These are phyloP conservation scores for Ammopiptanthus mongolicus DNA, from an alignment of 306 rosid species.

Conservation along the genomic window DNA sequence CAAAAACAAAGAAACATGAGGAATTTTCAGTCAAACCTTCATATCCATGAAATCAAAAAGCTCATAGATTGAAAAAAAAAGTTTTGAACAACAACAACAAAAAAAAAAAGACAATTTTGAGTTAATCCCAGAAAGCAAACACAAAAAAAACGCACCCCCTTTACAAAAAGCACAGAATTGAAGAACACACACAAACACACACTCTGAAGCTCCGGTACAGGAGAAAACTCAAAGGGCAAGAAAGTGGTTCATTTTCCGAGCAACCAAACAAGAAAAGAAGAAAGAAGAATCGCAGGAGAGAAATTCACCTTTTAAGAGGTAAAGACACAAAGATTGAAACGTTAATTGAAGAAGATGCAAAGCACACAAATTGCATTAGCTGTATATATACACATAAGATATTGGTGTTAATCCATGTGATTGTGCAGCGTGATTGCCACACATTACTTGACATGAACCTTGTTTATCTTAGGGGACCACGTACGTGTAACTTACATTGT, in stretches of 20 bases:
- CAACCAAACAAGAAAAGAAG: neutral
- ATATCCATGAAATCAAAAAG: slow-evolving; percentile 3
- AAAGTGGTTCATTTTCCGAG: neutral
- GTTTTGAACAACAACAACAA: neutral
- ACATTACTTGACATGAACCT: no score
- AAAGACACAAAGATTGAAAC: neutral
- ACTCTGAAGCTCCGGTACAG: neutral
- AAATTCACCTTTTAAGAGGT: slow-evolving; percentile 13
- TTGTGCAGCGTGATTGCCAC: no score
- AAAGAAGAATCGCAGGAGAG: neutral
- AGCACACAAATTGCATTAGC: neutral
- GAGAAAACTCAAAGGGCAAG: neutral
- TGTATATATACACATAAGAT: no score
- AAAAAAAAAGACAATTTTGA: slow-evolving; percentile 3
- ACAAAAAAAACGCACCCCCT: neutral
- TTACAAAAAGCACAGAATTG: neutral
- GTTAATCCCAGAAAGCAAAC: slow-evolving; percentile 12
- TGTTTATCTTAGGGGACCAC: no score
- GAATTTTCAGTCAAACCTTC: neutral
- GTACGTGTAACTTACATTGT: no score
- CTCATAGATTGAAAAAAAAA: neutral
- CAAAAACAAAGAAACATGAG: neutral
- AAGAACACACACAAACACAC: neutral
- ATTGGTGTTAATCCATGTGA: no score
- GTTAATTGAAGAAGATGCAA: neutral